Conservation (phyloP, 805 yeast species). For the Candida morakotiae region DNA sequence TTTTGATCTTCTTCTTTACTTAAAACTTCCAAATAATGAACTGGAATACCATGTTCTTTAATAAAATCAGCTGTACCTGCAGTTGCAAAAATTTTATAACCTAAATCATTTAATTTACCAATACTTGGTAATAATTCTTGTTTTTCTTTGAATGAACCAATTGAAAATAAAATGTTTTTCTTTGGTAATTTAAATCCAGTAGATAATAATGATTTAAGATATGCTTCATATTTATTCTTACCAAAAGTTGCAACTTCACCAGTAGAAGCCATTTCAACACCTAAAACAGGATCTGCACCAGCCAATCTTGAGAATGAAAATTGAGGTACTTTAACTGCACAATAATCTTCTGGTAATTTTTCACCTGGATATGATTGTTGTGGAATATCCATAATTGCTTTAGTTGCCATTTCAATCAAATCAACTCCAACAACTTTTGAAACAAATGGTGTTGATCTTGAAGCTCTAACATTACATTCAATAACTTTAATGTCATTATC, state of each 20-base stretch:
- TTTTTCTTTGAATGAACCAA: constrained; percentile 97
- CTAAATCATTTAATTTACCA: constrained; percentile 72
- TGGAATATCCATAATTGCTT: constrained; percentile 87
- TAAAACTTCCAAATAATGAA: constrained; percentile 88
- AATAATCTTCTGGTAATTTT: constrained; percentile 86
- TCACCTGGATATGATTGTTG: constrained; percentile 87
- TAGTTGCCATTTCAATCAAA: constrained; percentile 95
- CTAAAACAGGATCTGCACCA: constrained; percentile 98
- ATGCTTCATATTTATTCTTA: constrained; percentile 93
- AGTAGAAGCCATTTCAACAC: constrained; percentile 98
- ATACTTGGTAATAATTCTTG: constrained; percentile 88
- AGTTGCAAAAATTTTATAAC: constrained; percentile 91
- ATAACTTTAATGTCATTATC: constrained; percentile 95
- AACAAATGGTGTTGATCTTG: constrained; percentile 98
- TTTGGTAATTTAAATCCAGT: constrained; percentile 94
- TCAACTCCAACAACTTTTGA: constrained; percentile 97
- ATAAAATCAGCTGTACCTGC: constrained; percentile 99
- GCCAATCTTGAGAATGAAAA: constrained; percentile 97
- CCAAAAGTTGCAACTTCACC: constrained; percentile 99
- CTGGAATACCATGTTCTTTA: constrained; percentile 91
- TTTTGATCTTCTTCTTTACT: constrained; percentile 72
- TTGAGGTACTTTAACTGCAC: constrained; percentile 86
- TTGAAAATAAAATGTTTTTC: constrained; percentile 87
- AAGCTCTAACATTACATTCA: constrained; percentile 98
- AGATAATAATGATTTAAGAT: constrained; percentile 87